These are phyloP conservation scores for Acanthamoeba royreba DNA, from an alignment of 208 protist genomes.

Conservation along the genomic window DNA sequence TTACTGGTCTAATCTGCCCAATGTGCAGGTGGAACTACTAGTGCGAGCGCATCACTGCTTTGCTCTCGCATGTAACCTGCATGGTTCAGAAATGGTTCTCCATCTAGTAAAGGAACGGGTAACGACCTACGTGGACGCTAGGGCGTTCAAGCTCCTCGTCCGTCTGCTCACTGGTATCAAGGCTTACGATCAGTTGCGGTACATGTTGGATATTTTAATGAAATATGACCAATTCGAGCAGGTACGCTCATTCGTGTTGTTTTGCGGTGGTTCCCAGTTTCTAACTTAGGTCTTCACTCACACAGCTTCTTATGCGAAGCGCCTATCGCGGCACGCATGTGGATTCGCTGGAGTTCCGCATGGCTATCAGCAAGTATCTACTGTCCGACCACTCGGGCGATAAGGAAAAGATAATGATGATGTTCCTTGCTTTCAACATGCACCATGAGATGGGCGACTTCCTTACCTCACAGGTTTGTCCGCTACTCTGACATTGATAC, in stretches of 20 bases:
- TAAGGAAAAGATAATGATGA: constrained; percentile 37
- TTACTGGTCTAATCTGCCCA: neutral
- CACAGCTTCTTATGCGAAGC: neutral
- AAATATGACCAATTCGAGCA: constrained; percentile 42
- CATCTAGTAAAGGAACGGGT: neutral
- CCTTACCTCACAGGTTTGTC: neutral
- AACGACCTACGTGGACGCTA: neutral
- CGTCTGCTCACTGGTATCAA: constrained; percentile 26
- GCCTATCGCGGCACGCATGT: neutral
- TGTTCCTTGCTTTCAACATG: constrained; percentile 46
- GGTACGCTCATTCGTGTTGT: neutral
- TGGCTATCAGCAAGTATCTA: constrained; percentile 6
- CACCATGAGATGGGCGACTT: constrained; percentile 46
- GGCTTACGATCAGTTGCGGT: neutral
- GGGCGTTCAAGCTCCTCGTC: constrained; percentile 1
- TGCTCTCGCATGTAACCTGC: constrained; percentile 3
- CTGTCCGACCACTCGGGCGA: neutral
- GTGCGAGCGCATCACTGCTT: constrained; percentile 36
- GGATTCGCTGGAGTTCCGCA: neutral
- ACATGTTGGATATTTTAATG: constrained; percentile 22
- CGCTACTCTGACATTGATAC: neutral
- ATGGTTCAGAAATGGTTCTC: constrained; percentile 24
- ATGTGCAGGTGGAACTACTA: neutral
- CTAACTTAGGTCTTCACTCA: neutral
- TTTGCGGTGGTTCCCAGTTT: neutral